Percentiles rank a stretch among this genome's conserved stretches.
phyloP scores from a whole-genome alignment of 2,329 filamentous ascomycete genomes.

The Penicillium olsonii region DNA sequence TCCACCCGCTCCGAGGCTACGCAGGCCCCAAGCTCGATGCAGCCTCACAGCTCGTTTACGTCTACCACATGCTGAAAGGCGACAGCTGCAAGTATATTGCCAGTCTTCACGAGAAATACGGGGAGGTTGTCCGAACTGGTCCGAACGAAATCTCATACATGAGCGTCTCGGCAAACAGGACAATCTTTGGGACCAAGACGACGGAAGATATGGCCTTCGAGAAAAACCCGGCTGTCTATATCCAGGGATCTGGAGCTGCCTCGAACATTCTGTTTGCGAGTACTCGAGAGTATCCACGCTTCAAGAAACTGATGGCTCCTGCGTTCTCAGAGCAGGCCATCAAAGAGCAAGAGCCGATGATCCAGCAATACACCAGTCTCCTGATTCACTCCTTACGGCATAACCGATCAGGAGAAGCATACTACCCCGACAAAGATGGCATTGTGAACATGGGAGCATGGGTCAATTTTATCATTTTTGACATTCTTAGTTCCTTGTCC shows the following conservation, averaged over 20 bases:
- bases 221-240: neutral
- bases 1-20: slow-evolving; percentile 4
- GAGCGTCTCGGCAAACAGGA: slow-evolving; percentile 4
- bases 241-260: neutral
- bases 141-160: slow-evolving; percentile 11
- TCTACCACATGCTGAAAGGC: slow-evolving; percentile 9
- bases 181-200: slow-evolving; percentile 6
- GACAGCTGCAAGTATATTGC: slow-evolving; percentile 5
- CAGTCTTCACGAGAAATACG: slow-evolving; percentile 10
- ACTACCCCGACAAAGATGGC: neutral
- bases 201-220: neutral
- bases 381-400: neutral
- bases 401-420: neutral
- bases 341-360: neutral
- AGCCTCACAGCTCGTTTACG: neutral
- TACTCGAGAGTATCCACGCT: neutral
- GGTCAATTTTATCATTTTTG: slow-evolving; percentile 28
- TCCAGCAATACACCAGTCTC: neutral
- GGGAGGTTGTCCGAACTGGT: slow-evolving; percentile 6
- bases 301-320: neutral
- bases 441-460: slow-evolving; percentile 19
- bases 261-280: neutral
- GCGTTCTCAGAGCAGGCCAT: neutral
- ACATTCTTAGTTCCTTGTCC: slow-evolving; percentile 26
- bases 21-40: slow-evolving; percentile 10